Evolutionary conservation across 208 protist species (phyloP).

Genomic region (Wallacemonas collosoma): DNA sequence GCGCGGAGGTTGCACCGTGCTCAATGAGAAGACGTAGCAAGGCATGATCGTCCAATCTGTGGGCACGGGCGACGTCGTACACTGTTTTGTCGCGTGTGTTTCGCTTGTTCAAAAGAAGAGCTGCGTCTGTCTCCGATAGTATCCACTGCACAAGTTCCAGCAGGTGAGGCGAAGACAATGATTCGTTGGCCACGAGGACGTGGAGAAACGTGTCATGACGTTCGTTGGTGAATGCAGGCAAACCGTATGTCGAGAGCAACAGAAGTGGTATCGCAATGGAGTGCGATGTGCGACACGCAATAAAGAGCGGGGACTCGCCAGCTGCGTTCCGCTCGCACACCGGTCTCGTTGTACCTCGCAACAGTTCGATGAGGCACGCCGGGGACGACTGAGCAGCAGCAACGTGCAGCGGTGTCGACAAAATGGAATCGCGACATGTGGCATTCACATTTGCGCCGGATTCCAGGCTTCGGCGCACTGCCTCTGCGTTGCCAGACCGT

Average conservation of each 20-base stretch:
- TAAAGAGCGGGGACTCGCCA: slow-evolving; percentile 59
- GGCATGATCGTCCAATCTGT: slow-evolving; percentile 13
- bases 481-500: slow-evolving; percentile 18
- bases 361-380: slow-evolving; percentile 49
- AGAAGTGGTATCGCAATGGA: slow-evolving; percentile 40
- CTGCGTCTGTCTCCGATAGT: slow-evolving; percentile 19
- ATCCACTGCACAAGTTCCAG: slow-evolving; percentile 48
- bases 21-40: slow-evolving; percentile 45
- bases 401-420: slow-evolving; percentile 49
- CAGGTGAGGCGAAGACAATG: slow-evolving; percentile 22
- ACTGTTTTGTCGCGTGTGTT: slow-evolving; percentile 35
- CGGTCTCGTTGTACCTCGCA: slow-evolving; percentile 22
- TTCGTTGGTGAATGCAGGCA: slow-evolving; percentile 16
- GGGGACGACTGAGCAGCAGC: slow-evolving; percentile 27
- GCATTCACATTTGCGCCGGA: slow-evolving; percentile 29
- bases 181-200: slow-evolving; percentile 42
- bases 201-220: slow-evolving; percentile 66
- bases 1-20: slow-evolving; percentile 27
- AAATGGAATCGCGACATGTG: neutral
- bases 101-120: slow-evolving; percentile 31
- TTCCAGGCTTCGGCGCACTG: slow-evolving; percentile 19
- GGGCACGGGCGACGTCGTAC: slow-evolving; percentile 43
- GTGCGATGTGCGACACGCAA: slow-evolving; percentile 25
- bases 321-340: slow-evolving; percentile 28
- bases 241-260: slow-evolving; percentile 55